phyloP scores from a whole-genome alignment of 2,329 filamentous ascomycete species.

The Epichloe hybrida region DNA sequence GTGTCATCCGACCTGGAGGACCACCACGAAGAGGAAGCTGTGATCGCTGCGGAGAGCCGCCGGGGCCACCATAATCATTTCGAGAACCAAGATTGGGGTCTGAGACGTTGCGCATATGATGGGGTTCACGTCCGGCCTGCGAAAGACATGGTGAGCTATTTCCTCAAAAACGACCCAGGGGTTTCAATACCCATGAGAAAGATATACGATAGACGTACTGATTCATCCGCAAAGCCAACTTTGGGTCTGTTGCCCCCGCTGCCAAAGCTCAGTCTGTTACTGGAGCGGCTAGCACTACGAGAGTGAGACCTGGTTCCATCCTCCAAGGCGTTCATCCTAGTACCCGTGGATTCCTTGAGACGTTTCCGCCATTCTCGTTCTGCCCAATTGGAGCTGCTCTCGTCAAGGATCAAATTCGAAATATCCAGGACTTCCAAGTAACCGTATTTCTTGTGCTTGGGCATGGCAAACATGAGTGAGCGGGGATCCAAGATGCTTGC shows the following conservation, averaged over 20 bases:
- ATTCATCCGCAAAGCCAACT: conserved; percentile 46
- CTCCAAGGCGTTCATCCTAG: conserved; percentile 55
- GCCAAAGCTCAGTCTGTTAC: conserved; percentile 40
- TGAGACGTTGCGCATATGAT: conserved; percentile 34
- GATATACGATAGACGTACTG: neutral
- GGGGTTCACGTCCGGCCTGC: conserved; percentile 18
- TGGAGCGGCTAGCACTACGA: conserved; percentile 44
- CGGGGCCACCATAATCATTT: conserved; percentile 11
- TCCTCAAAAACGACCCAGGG: neutral
- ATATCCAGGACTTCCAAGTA: conserved; percentile 87
- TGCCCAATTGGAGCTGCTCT: conserved; percentile 64
- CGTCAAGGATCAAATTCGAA: conserved; percentile 60
- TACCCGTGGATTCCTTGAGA: conserved; percentile 76
- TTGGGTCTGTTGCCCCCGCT: conserved; percentile 24
- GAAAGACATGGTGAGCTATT: conserved; percentile 12
- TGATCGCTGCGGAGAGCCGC: conserved; percentile 20
- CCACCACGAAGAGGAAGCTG: conserved; percentile 26
- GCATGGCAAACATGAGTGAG: conserved; percentile 97
- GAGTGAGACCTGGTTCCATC: conserved; percentile 32
- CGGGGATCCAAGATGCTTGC: conserved; percentile 77
- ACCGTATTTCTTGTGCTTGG: conserved; percentile 72
- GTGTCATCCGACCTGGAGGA: conserved; percentile 29
- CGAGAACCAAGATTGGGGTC: conserved; percentile 24
- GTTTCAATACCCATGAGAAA: neutral
- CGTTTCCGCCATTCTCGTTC: conserved; percentile 83